Evolutionary conservation across 371 early-diverging fungal species (phyloP), one percentile per base, ranked within the genome.

Genomic region (Circinella minor): DNA sequence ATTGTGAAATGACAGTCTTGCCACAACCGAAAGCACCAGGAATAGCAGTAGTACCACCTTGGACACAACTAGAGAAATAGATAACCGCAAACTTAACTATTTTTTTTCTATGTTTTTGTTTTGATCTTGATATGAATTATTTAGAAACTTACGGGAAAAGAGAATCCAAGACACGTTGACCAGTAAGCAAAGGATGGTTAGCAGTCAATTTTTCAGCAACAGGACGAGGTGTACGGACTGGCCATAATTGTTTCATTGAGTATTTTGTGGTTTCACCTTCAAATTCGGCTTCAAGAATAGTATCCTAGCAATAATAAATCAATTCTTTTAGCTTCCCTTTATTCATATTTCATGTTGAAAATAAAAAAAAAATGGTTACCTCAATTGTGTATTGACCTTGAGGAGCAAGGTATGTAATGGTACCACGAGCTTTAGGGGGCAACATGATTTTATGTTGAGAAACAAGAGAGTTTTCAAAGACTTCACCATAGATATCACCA

Each of bases 21-120:
- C 99, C 99, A 85, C 99, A 99, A 49, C 99, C 99, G 83, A 99
- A 99, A 65, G 99, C 99, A 68, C 99, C 99, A 15, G 99, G 99
- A 87, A 99, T 99, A 48, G 99, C 99, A 7, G 99, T 99, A 15
- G 99, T 99, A 69, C 99, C 99, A 72, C 99, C 99, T 86, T 99
- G 99, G 8, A 99, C 99, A 88, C 99, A 99, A 37, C 76, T 76
- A 82, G 66, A 20, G 9, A 13, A 20, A 51, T 34, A 60, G 14
- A 59, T 15, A 27, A 36, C 34, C 34, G 62, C 11, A 18, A 54
- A 43, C 34, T 9, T 4, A 17, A 36, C n/a, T 18, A 11, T 43
- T 17, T 47, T 63, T 43, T 43, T 3, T n/a, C n/a, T n/a, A n/a
- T n/a, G n/a, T n/a, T n/a, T n/a, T n/a, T n/a, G n/a, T n/a, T 43